A percentile compares a stretch with the other conserved stretches of the same genome.
Conservation (phyloP, 2,329 filamentous ascomycete genomes). For the Colletotrichum coccodes region DNA sequence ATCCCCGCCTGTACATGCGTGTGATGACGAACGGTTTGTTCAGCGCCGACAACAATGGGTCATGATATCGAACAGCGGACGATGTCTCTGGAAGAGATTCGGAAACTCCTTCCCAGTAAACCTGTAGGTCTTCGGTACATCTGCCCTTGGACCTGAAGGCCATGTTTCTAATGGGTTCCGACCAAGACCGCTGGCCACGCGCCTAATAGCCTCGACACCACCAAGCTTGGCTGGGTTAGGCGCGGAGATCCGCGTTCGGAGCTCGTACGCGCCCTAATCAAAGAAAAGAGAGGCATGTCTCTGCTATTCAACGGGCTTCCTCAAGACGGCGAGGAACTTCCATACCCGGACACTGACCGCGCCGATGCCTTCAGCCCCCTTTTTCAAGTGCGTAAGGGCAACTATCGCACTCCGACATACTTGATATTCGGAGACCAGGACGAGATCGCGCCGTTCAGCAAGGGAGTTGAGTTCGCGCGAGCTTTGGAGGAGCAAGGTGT, state of each 20-base stretch:
- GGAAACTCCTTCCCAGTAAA: neutral
- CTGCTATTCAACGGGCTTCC: conserved; percentile 35
- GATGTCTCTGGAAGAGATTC: neutral
- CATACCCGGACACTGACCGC: conserved; percentile 20
- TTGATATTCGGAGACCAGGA: conserved; percentile 35
- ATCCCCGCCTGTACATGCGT: too few species aligned
- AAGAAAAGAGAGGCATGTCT: conserved; percentile 36
- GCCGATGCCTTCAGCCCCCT: conserved; percentile 34
- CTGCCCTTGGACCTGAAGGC: too few species aligned
- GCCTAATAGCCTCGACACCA: conserved; percentile 32
- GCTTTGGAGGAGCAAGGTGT: conserved; percentile 10
- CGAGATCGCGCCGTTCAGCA: conserved; percentile 34
- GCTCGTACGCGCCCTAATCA: conserved; percentile 34
- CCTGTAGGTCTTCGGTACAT: too few species aligned
- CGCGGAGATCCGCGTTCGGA: conserved; percentile 34
- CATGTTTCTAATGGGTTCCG: too few species aligned
- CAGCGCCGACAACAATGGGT: neutral
- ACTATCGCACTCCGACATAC: conserved; percentile 34
- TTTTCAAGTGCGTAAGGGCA: conserved; percentile 30
- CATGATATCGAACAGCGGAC: neutral
- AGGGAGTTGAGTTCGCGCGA: conserved; percentile 29
- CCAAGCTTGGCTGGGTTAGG: conserved; percentile 34
- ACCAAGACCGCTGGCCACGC: conserved; percentile 31
- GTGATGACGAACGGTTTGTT: neutral
- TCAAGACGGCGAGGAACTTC: conserved; percentile 12